Percentiles rank a stretch among this genome's conserved stretches.
phyloP scores from a whole-genome alignment of 2,329 filamentous ascomycete genomes.

The Aureobasidium melanogenum region DNA sequence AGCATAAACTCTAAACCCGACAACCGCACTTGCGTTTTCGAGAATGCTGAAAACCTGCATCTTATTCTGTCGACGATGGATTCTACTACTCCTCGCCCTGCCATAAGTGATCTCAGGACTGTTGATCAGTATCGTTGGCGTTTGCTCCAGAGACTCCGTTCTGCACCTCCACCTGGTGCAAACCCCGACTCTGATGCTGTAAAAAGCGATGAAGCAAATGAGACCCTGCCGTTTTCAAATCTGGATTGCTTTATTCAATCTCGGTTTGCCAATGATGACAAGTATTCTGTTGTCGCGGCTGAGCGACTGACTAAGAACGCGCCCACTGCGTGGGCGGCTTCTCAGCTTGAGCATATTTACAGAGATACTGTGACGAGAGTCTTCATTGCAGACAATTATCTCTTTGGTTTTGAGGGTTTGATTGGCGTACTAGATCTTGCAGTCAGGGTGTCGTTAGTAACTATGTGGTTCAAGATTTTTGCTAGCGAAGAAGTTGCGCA shows the following conservation, averaged over 20 bases:
- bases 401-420: conserved; percentile 11
- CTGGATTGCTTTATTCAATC: conserved; percentile 30
- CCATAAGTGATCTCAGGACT: background rate
- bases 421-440: background rate
- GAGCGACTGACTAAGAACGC: background rate
- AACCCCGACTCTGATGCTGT: conserved; percentile 24
- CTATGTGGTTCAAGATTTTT: background rate
- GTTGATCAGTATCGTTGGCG: conserved; percentile 25
- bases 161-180: conserved; percentile 29
- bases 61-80: conserved; percentile 26
- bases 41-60: conserved; percentile 45
- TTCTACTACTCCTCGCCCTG: background rate
- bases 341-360: conserved; percentile 23
- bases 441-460: background rate
- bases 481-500: background rate
- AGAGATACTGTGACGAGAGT: conserved; percentile 30
- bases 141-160: conserved; percentile 30
- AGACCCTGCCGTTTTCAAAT: conserved; percentile 28
- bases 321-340: too few species aligned
- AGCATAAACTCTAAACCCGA: conserved; percentile 42
- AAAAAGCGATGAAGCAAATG: conserved; percentile 1
- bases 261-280: conserved; percentile 15
- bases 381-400: conserved; percentile 33
- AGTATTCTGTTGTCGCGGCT: background rate
- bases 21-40: conserved; percentile 50